Evolutionary conservation across 2,329 filamentous ascomycete species (phyloP).

Genomic region (Trichoderma sp.): DNA sequence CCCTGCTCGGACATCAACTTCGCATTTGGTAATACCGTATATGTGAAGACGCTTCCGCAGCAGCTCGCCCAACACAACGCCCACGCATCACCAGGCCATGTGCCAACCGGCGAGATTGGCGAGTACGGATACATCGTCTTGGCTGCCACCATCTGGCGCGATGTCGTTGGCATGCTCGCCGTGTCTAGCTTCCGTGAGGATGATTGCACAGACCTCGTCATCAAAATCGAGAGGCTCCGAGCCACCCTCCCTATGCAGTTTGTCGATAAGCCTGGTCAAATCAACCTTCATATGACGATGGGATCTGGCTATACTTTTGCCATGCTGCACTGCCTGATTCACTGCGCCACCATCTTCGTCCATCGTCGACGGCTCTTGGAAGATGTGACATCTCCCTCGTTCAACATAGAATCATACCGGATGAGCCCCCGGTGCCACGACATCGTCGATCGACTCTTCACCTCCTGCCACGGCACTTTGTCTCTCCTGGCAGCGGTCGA

Average conservation of each 20-base stretch:
- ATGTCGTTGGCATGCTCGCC: slow-evolving; percentile 59
- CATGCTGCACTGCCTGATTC: slow-evolving; percentile 61
- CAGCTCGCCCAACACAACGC: slow-evolving; percentile 38
- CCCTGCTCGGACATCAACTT: slow-evolving; percentile 63
- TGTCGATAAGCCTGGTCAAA: slow-evolving; percentile 59
- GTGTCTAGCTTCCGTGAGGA: slow-evolving; percentile 54
- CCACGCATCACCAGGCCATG: slow-evolving; percentile 32
- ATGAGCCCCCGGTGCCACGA: slow-evolving; percentile 50
- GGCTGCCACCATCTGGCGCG: slow-evolving; percentile 60
- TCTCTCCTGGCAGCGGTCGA: slow-evolving; percentile 56
- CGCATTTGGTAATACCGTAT: slow-evolving; percentile 59
- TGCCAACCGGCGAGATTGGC: slow-evolving; percentile 51
- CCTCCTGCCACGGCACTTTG: slow-evolving; percentile 58
- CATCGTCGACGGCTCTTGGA: slow-evolving; percentile 59
- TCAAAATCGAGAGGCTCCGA: slow-evolving; percentile 55
- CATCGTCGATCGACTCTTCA: slow-evolving; percentile 56
- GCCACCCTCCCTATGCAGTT: slow-evolving; percentile 57
- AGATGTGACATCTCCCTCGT: slow-evolving; percentile 52
- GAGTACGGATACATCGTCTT: slow-evolving; percentile 62
- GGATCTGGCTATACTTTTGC: slow-evolving; percentile 61
- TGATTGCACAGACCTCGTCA: slow-evolving; percentile 50
- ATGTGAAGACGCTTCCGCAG: slow-evolving; percentile 54
- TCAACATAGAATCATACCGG: slow-evolving; percentile 55
- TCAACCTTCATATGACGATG: slow-evolving; percentile 63
- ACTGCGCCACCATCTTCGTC: slow-evolving; percentile 60